These are phyloP conservation scores for Diaporthe capsici DNA, from an alignment of 2,329 filamentous ascomycete genomes.

Conservation along the genomic window DNA sequence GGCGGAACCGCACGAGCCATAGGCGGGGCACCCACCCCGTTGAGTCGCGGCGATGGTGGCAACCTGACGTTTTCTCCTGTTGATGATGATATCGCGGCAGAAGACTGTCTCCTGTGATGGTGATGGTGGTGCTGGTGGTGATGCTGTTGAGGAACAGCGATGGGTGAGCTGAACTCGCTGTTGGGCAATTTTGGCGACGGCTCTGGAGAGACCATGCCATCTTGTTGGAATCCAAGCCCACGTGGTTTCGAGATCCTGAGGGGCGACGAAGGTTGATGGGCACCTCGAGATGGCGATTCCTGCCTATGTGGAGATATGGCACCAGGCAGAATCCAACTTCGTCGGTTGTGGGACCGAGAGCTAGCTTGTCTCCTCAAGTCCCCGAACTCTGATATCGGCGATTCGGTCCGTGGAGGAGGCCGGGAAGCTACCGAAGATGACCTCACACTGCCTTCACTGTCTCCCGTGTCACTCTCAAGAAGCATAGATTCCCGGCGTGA, in stretches of 20 bases:
- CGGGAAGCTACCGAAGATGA: slow-evolving; percentile 83
- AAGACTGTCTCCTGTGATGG: slow-evolving; percentile 87
- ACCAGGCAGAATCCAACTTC: slow-evolving; percentile 86
- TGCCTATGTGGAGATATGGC: slow-evolving; percentile 86
- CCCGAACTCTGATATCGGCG: slow-evolving; percentile 89
- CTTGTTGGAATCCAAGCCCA: slow-evolving; percentile 69
- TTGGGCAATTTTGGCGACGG: slow-evolving; percentile 88
- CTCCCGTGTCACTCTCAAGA: slow-evolving; percentile 85
- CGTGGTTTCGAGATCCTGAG: slow-evolving; percentile 88
- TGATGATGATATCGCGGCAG: slow-evolving; percentile 79
- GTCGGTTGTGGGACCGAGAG: slow-evolving; percentile 85
- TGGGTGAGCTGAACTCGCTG: slow-evolving; percentile 85
- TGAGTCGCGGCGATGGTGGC: slow-evolving; percentile 86
- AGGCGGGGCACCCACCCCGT: slow-evolving; percentile 80
- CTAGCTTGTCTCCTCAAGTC: slow-evolving; percentile 82
- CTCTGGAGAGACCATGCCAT: slow-evolving; percentile 84
- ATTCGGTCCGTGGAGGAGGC: slow-evolving; percentile 81
- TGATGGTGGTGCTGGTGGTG: slow-evolving; percentile 69
- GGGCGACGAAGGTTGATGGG: slow-evolving; percentile 82
- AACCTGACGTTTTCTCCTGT: slow-evolving; percentile 69
- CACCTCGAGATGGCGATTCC: slow-evolving; percentile 85
- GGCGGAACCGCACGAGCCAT: slow-evolving; percentile 91
- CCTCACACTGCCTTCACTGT: slow-evolving; percentile 89
- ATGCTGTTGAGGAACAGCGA: slow-evolving; percentile 71
- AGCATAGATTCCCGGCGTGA: slow-evolving; percentile 84